Evolutionary conservation across 2,329 filamentous ascomycete genomes (phyloP).

Genomic region (Cercospora zeina): DNA sequence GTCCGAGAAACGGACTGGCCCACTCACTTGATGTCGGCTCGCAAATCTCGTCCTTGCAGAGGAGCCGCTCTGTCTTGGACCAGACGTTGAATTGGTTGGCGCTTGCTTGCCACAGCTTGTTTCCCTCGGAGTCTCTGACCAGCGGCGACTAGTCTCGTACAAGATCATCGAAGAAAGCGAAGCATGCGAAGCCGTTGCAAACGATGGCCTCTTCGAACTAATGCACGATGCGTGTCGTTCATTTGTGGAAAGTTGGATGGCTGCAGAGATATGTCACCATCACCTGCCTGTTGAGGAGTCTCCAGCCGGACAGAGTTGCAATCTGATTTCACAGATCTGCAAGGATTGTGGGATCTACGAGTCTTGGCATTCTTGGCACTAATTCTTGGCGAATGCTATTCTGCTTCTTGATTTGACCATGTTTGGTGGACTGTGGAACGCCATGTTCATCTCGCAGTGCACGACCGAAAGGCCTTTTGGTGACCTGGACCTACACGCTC

Average conservation of each 20-base stretch:
- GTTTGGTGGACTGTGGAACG: background rate
- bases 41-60: background rate
- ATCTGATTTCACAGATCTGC: slow-evolving; percentile 19
- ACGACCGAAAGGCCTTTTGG: background rate
- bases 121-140: background rate
- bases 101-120: slow-evolving; percentile 3
- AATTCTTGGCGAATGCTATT: background rate
- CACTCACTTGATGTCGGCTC: background rate
- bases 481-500: background rate
- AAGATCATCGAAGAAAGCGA: slow-evolving; percentile 2
- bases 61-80: background rate
- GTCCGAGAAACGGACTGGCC: background rate
- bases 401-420: slow-evolving; percentile 11
- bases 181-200: background rate
- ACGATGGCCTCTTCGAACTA: slow-evolving; percentile 1
- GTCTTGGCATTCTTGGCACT: slow-evolving; percentile 1
- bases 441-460: slow-evolving; percentile 4
- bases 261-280: background rate
- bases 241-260: background rate
- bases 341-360: slow-evolving; percentile 7
- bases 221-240: background rate
- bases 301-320: slow-evolving; percentile 19
- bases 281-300: slow-evolving; percentile 20
- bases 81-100: background rate
- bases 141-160: background rate